phyloP scores from a whole-genome alignment of 139 green algal genomes.

The Micractinium sp. region DNA sequence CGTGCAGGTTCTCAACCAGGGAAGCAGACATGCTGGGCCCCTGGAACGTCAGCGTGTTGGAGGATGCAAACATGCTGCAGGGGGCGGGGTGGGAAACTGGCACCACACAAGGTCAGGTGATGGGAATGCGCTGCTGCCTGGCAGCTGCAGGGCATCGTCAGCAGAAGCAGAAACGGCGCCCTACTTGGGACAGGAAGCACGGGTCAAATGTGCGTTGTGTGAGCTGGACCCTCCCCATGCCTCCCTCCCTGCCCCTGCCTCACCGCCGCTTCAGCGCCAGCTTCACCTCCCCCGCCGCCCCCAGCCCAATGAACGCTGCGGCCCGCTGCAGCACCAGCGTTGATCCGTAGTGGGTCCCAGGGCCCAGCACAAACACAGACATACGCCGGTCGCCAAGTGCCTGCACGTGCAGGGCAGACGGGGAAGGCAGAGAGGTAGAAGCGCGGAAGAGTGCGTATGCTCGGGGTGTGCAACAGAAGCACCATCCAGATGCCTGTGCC shows the following conservation, averaged over 20 bases:
- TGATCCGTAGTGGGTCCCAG: neutral
- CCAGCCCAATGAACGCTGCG: neutral
- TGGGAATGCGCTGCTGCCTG: no score
- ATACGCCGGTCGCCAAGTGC: neutral
- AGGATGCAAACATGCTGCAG: neutral
- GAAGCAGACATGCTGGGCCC: neutral
- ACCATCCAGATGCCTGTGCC: neutral
- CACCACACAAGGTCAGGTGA: no score
- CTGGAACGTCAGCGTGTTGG: neutral
- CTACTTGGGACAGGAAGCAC: no score
- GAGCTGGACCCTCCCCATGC: no score
- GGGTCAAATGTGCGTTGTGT: no score
- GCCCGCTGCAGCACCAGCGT: neutral
- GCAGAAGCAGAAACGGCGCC: no score
- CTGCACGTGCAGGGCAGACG: neutral
- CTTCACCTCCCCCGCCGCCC: neutral
- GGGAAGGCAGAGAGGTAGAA: neutral
- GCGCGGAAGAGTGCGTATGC: no score
- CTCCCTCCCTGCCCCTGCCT: neutral
- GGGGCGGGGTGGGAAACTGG: neutral
- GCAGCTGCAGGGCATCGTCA: no score
- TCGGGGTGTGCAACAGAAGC: neutral
- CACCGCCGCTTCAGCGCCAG: neutral
- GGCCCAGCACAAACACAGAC: neutral
- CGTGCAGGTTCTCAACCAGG: neutral